phyloP scores from a whole-genome alignment of 371 early-diverging fungal genomes.

The Mycotypha africana region DNA sequence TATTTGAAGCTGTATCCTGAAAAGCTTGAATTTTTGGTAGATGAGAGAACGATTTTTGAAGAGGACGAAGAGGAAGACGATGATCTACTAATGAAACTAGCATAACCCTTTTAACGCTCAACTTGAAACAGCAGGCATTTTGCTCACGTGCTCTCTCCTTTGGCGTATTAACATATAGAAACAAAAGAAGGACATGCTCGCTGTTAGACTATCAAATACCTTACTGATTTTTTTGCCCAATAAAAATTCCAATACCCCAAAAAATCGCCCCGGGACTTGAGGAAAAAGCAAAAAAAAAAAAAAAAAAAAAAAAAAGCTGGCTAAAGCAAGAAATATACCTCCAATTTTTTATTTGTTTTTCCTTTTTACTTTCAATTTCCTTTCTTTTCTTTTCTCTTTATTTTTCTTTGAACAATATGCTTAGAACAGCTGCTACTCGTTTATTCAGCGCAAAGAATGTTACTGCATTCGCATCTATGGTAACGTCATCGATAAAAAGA shows the following conservation, averaged over 20 bases:
- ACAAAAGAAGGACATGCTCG: neutral
- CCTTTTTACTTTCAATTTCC: neutral
- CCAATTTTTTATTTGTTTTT: slow-evolving; percentile 5
- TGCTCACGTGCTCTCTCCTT: too few species aligned
- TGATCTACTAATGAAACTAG: too few species aligned
- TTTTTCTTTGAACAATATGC: slow-evolving; percentile 28
- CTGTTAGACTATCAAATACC: neutral
- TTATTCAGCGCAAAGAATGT: slow-evolving; percentile 37
- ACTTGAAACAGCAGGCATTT: neutral
- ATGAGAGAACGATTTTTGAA: slow-evolving; percentile 8
- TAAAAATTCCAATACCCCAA: neutral
- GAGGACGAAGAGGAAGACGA: slow-evolving; percentile 11
- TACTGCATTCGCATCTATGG: slow-evolving; percentile 19
- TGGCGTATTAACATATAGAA: too few species aligned
- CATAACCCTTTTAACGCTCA: slow-evolving; percentile 5
- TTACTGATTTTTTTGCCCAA: neutral
- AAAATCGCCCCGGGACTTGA: slow-evolving; percentile 1
- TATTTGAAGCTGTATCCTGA: slow-evolving; percentile 20
- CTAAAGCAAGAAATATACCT: slow-evolving; percentile 2
- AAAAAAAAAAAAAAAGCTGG: slow-evolving; percentile 8
- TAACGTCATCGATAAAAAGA: too few species aligned
- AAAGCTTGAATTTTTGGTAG: slow-evolving; percentile 12
- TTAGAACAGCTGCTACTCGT: slow-evolving; percentile 47
- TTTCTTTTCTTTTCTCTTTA: slow-evolving; percentile 12
- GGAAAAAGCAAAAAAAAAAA: too few species aligned